Conservation (phyloP, 805 yeast genomes). For the Brettanomyces nanus region DNA sequence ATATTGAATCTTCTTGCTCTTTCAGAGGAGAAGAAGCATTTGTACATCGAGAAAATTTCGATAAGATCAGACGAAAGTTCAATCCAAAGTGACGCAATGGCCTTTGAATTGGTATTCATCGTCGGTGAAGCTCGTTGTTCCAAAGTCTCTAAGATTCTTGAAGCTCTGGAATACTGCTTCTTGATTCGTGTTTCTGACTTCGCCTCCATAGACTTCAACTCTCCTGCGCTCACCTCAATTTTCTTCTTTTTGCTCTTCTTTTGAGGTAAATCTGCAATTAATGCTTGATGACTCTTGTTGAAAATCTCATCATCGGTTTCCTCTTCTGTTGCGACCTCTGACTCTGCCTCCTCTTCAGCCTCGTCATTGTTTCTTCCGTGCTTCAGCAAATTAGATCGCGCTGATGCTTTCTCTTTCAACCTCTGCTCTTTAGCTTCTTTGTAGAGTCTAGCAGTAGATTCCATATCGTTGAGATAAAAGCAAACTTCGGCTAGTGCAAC, state of each 20-base stretch:
- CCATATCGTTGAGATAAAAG: conserved; percentile 54
- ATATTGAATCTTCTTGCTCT: conserved; percentile 64
- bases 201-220: conserved; percentile 22
- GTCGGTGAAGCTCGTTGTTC: conserved; percentile 18
- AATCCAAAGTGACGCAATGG: conserved; percentile 69
- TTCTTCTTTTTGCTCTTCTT: conserved; percentile 15
- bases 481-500: conserved; percentile 77
- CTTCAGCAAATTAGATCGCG: conserved; percentile 17
- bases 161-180: conserved; percentile 40
- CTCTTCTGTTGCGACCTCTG: conserved; percentile 13
- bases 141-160: conserved; percentile 41
- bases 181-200: conserved; percentile 30
- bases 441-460: conserved; percentile 45
- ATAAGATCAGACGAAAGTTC: conserved; percentile 75
- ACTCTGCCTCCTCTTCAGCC: conserved; percentile 8
- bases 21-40: conserved; percentile 73
- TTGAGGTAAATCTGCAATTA: conserved; percentile 26
- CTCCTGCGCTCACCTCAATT: conserved; percentile 18
- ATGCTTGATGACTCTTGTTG: conserved; percentile 17
- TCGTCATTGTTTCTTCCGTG: conserved; percentile 4
- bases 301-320: conserved; percentile 17
- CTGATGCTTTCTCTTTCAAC: conserved; percentile 22
- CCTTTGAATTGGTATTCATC: conserved; percentile 7
- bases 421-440: conserved; percentile 43
- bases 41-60: conserved; percentile 71